These are phyloP conservation scores for Brassica cretica DNA, from an alignment of 345 rosid species.

Conservation along the genomic window DNA sequence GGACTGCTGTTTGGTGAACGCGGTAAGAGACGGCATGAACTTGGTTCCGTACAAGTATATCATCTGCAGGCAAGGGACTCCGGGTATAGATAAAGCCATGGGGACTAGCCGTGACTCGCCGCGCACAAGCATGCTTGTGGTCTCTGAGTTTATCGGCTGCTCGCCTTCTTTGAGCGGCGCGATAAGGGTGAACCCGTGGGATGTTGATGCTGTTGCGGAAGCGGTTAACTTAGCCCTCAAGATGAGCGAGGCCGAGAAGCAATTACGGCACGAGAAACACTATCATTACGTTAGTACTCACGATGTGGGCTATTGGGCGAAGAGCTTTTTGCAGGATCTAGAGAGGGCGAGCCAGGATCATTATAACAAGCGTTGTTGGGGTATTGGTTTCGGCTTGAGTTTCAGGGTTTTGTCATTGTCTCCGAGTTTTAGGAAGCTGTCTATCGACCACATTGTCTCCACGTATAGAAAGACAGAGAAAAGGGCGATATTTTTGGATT, in stretches of 20 bases:
- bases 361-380: constrained; percentile 79
- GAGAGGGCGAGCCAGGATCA: constrained; percentile 74
- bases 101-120: constrained; percentile 45
- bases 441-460: constrained; percentile 58
- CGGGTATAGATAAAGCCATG: constrained; percentile 56
- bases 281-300: constrained; percentile 72
- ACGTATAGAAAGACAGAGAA: constrained; percentile 57
- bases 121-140: constrained; percentile 76
- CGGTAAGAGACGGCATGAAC: constrained; percentile 90
- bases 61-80: constrained; percentile 76
- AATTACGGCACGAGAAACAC: constrained; percentile 73
- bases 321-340: constrained; percentile 69
- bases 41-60: constrained; percentile 76
- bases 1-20: constrained; percentile 79
- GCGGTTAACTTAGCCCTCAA: neutral
- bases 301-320: constrained; percentile 76
- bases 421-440: constrained; percentile 38
- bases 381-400: constrained; percentile 55
- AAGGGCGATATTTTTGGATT: constrained; percentile 79
- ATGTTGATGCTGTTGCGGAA: neutral
- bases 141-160: constrained; percentile 83
- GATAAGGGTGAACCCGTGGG: constrained; percentile 61
- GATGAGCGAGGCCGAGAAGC: constrained; percentile 54
- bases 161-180: constrained; percentile 89
- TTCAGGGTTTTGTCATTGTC: constrained; percentile 35